phyloP scores from a whole-genome alignment of 345 rosid genomes.

The Clarkia xantiana region DNA sequence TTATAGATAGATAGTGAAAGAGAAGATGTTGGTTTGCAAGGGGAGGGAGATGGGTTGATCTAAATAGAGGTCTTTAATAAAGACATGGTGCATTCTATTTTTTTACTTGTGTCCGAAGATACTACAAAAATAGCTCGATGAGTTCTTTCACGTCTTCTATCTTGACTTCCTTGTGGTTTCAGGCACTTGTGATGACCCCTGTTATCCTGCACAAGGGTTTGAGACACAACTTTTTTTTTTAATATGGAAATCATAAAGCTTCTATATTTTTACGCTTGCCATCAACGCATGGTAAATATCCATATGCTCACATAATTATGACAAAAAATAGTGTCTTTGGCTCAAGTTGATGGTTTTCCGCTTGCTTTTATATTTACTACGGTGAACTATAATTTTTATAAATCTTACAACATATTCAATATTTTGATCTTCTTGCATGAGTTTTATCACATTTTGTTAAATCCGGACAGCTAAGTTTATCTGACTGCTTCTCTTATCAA shows the following conservation, averaged over 20 bases:
- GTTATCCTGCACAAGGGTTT: constrained; percentile 57
- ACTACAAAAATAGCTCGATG: too few species aligned
- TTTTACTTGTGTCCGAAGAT: too few species aligned
- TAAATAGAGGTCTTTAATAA: too few species aligned
- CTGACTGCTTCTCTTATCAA: constrained; percentile 92
- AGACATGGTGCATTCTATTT: too few species aligned
- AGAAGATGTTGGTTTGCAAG: too few species aligned
- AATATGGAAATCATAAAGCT: constrained; percentile 47
- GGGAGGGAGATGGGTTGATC: too few species aligned
- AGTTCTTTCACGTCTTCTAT: too few species aligned
- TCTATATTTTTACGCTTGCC: constrained; percentile 83
- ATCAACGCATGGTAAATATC: constrained; percentile 60
- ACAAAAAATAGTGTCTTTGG: constrained; percentile 43
- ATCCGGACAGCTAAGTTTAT: constrained; percentile 48
- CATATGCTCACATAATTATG: constrained; percentile 79
- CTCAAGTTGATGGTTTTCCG: too few species aligned
- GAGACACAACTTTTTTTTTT: constrained; percentile 54
- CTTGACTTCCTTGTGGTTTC: constrained; percentile 10
- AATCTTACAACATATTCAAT: too few species aligned
- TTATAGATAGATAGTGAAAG: too few species aligned
- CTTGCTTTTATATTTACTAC: too few species aligned
- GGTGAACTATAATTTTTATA: too few species aligned
- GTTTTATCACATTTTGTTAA: constrained; percentile 42
- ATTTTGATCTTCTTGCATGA: constrained; percentile 42
- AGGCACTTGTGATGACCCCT: constrained; percentile 97